Percentiles rank a stretch among this genome's conserved stretches.
These are phyloP conservation scores for Amanita rubescens DNA, from an alignment of 768 basidiomycete species.

Conservation along the genomic window DNA sequence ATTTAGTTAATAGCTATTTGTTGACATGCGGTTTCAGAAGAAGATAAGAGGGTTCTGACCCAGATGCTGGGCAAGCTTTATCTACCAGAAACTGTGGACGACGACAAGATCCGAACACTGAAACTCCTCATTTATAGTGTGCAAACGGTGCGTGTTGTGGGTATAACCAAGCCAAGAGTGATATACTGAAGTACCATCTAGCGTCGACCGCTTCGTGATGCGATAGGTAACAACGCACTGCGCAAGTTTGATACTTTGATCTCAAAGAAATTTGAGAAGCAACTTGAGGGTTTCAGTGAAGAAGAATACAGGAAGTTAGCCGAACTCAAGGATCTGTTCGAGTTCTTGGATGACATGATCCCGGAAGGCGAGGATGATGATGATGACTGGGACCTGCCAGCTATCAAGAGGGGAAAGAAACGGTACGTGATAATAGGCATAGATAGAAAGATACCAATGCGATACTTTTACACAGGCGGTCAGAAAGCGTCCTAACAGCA, in stretches of 20 bases:
- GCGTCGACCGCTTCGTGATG: slow-evolving; percentile 45
- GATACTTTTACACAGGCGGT: slow-evolving; percentile 36
- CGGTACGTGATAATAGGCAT: slow-evolving; percentile 19
- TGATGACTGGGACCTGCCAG: slow-evolving; percentile 31
- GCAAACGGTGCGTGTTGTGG: slow-evolving; percentile 35
- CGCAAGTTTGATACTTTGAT: slow-evolving; percentile 60
- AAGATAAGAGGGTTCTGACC: slow-evolving; percentile 57
- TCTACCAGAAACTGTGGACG: slow-evolving; percentile 65
- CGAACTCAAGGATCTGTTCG: slow-evolving; percentile 55
- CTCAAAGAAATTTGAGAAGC: slow-evolving; percentile 63
- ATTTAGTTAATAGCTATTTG: slow-evolving; percentile 12
- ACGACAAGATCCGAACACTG: slow-evolving; percentile 55
- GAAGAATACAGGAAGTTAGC: slow-evolving; percentile 62
- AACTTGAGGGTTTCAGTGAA: slow-evolving; percentile 65
- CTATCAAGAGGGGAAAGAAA: slow-evolving; percentile 45
- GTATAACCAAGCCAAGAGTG: background rate
- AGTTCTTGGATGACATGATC: slow-evolving; percentile 65
- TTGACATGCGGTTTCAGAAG: slow-evolving; percentile 33
- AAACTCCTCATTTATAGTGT: slow-evolving; percentile 58
- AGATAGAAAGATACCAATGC: background rate
- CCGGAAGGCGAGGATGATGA: slow-evolving; percentile 66
- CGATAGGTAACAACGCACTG: slow-evolving; percentile 58
- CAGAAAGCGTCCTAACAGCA: slow-evolving; percentile 46
- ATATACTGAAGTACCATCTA: slow-evolving; percentile 10
- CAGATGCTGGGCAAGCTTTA: slow-evolving; percentile 59